phyloP scores from a whole-genome alignment of 768 basidiomycete species.

The Butyriboletus loyo region DNA sequence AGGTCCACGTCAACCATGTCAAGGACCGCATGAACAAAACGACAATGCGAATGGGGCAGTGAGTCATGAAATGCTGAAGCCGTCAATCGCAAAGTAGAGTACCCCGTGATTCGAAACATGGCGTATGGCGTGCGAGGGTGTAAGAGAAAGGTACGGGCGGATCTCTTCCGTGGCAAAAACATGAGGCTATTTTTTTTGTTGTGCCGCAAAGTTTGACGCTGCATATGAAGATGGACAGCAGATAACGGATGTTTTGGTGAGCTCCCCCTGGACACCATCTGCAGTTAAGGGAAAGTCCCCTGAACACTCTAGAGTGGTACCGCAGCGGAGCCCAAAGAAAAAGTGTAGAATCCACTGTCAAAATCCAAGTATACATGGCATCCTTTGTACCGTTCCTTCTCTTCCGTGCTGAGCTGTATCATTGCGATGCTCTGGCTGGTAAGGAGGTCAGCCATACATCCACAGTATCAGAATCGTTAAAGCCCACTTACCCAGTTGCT shows the following conservation, averaged over 20 bases:
- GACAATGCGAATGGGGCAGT: not conserved
- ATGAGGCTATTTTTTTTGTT: not conserved
- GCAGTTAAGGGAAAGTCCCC: not conserved
- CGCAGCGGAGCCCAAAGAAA: constrained; percentile 25
- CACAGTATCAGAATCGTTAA: not conserved
- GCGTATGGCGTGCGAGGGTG: not conserved
- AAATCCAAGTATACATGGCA: constrained; percentile 76
- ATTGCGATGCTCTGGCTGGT: constrained; percentile 75
- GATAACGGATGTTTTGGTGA: not conserved
- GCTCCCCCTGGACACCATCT: not conserved
- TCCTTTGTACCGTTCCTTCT: constrained; percentile 56
- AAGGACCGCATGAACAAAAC: not conserved
- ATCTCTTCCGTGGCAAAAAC: constrained; percentile 22
- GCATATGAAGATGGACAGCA: not conserved
- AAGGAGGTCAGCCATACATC: not conserved
- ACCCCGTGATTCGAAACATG: not conserved
- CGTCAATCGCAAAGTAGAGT: not conserved
- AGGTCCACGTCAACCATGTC: not conserved
- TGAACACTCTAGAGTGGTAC: no score
- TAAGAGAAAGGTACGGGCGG: constrained; percentile 18
- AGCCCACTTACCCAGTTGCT: constrained; percentile 73
- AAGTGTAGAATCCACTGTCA: constrained; percentile 71
- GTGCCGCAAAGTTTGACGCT: not conserved
- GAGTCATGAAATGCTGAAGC: not conserved
- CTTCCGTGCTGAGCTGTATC: constrained; percentile 70